phyloP scores from a whole-genome alignment of 176 grass and related monocot genomes.

The Lolium perenne region DNA sequence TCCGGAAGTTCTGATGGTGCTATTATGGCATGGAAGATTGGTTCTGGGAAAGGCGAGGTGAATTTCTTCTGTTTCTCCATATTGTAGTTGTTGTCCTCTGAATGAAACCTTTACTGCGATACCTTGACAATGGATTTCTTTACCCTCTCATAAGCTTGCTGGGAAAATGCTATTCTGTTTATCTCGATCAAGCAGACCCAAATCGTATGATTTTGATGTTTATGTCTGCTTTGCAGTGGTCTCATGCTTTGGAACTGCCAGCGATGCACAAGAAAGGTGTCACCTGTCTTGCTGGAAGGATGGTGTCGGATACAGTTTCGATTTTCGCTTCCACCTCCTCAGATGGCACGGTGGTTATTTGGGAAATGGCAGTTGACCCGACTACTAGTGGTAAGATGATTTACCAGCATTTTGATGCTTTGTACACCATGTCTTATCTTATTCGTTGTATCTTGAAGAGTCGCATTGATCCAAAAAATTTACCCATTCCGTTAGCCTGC shows the following conservation, averaged over 20 bases:
- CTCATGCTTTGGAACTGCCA: conserved; percentile 70
- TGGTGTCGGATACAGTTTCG: conserved; percentile 62
- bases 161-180: background rate
- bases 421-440: background rate
- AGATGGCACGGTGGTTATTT: conserved; percentile 80
- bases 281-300: conserved; percentile 78
- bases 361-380: conserved; percentile 62
- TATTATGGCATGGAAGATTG: conserved; percentile 80
- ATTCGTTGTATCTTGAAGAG: background rate
- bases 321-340: conserved; percentile 93
- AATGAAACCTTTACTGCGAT: background rate
- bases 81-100: background rate
- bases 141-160: background rate
- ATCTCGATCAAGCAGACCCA: background rate
- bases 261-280: conserved; percentile 93
- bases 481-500: background rate
- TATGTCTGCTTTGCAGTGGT: conserved; percentile 67
- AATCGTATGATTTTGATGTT: conserved; percentile 43
- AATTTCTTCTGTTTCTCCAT: background rate
- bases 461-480: background rate
- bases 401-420: conserved; percentile 5
- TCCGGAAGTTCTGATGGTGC: conserved; percentile 87
- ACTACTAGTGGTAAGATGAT: conserved; percentile 56
- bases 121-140: background rate
- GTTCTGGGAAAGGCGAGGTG: conserved; percentile 71